phyloP scores from a whole-genome alignment of 768 basidiomycete species.

The Kwoniella botswanensis region DNA sequence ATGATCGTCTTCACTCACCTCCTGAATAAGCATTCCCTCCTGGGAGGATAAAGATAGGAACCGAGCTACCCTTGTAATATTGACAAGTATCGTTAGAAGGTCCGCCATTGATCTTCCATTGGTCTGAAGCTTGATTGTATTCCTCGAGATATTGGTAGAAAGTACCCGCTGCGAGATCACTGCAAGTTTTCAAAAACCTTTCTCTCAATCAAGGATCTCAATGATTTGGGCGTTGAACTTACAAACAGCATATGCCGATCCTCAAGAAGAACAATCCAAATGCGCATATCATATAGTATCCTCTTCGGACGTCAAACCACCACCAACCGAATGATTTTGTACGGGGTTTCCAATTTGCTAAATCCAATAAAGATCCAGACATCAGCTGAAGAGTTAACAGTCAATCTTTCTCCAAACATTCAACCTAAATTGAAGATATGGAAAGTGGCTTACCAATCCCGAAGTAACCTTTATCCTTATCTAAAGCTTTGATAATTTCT shows the following conservation, averaged over 20 bases:
- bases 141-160: slow-evolving; percentile 20
- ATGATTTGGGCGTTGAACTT: slow-evolving; percentile 8
- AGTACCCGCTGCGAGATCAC: slow-evolving; percentile 13
- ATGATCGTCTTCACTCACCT: slow-evolving; percentile 19
- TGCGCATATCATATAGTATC: slow-evolving; percentile 20
- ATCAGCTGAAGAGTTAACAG: background rate
- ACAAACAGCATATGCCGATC: slow-evolving; percentile 25
- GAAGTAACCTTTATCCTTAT: slow-evolving; percentile 22
- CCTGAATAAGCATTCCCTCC: slow-evolving; percentile 20
- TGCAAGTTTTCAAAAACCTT: background rate
- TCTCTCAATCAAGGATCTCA: slow-evolving; percentile 1
- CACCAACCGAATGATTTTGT: slow-evolving; percentile 20
- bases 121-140: slow-evolving; percentile 8
- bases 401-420: background rate
- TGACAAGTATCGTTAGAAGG: slow-evolving; percentile 27
- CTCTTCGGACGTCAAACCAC: slow-evolving; percentile 32
- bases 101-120: slow-evolving; percentile 26
- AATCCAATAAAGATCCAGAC: background rate
- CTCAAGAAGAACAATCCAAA: slow-evolving; percentile 15
- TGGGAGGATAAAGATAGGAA: slow-evolving; percentile 19
- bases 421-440: background rate
- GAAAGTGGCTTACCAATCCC: slow-evolving; percentile 14
- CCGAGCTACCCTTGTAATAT: slow-evolving; percentile 28
- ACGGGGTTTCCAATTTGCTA: slow-evolving; percentile 22
- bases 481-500: slow-evolving; percentile 21